A percentile compares a stretch with the other conserved stretches of the same genome.
Conservation (phyloP, 495 filamentous ascomycete species). For the Sporormia fimetaria region DNA sequence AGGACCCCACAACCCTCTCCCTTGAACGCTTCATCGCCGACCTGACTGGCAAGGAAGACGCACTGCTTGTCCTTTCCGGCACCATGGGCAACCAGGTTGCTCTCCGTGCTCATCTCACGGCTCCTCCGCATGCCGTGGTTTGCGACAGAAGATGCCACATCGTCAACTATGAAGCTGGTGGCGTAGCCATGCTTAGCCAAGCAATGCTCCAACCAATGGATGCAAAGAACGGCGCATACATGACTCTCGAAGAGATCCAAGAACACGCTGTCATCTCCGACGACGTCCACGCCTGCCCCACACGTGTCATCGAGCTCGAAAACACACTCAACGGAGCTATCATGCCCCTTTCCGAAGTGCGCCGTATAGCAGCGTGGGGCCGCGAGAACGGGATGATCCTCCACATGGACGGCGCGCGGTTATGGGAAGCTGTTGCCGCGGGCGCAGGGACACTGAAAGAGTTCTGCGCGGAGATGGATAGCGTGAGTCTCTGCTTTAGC, state of each 20-base stretch:
- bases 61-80: conserved; percentile 69
- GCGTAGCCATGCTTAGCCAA: conserved; percentile 47
- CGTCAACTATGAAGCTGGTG: conserved; percentile 61
- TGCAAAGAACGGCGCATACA: conserved; percentile 54
- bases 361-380: conserved; percentile 58
- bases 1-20: conserved; percentile 66
- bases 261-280: conserved; percentile 41
- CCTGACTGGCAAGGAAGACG: conserved; percentile 60
- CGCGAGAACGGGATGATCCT: conserved; percentile 53
- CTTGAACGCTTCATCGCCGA: conserved; percentile 57
- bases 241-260: conserved; percentile 67
- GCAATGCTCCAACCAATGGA: conserved; percentile 48
- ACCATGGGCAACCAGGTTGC: conserved; percentile 85
- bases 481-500: conserved; percentile 70
- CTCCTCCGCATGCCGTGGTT: conserved; percentile 61
- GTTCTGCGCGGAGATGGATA: conserved; percentile 65
- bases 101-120: conserved; percentile 52
- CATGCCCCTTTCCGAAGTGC: conserved; percentile 60
- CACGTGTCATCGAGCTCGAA: conserved; percentile 69
- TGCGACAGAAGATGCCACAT: conserved; percentile 59
- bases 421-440: conserved; percentile 45
- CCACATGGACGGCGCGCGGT: conserved; percentile 73
- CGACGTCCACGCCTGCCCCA: conserved; percentile 57
- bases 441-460: conserved; percentile 44
- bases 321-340: conserved; percentile 74